Evolutionary conservation across 228 moss, liverwort and hornwort genomes (phyloP).

Genomic region (Sphagnum fallax): DNA sequence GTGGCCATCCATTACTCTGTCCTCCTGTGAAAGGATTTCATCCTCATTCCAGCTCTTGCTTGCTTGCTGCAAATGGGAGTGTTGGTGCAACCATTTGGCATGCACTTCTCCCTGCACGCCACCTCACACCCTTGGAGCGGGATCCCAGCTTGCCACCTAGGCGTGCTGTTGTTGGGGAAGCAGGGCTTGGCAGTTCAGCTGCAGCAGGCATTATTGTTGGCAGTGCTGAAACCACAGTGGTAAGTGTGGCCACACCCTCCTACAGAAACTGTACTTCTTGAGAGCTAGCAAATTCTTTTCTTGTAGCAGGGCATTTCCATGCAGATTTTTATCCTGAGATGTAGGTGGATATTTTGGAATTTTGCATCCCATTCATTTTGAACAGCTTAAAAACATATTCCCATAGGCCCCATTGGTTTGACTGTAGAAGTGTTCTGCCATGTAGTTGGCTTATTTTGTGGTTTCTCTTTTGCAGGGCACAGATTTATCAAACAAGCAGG

Average conservation of each 20-base stretch:
- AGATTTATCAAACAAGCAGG: constrained; percentile 23
- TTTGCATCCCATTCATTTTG: no score
- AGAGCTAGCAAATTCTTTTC: no score
- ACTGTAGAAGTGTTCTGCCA: no score
- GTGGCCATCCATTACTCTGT: constrained; percentile 16
- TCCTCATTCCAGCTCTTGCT: constrained; percentile 72
- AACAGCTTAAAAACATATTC: no score
- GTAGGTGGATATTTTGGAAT: no score
- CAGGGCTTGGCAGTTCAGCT: constrained; percentile 17
- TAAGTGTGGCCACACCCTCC: constrained; percentile 10
- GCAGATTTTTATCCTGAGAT: no score
- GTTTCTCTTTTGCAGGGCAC: constrained; percentile 19
- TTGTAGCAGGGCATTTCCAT: no score
- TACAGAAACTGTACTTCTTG: no score
- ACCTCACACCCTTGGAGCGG: constrained; percentile 55
- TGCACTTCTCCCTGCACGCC: constrained; percentile 79
- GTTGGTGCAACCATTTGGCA: constrained; percentile 86
- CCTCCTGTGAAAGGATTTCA: constrained; percentile 43
- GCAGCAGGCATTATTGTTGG: constrained; percentile 43
- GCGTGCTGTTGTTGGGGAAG: constrained; percentile 22
- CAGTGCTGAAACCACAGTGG: constrained; percentile 39
- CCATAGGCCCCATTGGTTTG: no score
- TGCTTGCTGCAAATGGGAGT: constrained; percentile 72
- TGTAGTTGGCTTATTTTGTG: no score
- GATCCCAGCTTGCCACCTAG: constrained; percentile 44